A percentile compares a stretch with the other conserved stretches of the same genome.
Evolutionary conservation across 495 filamentous ascomycete species (phyloP).

Genomic region (Xylaria palmicola): DNA sequence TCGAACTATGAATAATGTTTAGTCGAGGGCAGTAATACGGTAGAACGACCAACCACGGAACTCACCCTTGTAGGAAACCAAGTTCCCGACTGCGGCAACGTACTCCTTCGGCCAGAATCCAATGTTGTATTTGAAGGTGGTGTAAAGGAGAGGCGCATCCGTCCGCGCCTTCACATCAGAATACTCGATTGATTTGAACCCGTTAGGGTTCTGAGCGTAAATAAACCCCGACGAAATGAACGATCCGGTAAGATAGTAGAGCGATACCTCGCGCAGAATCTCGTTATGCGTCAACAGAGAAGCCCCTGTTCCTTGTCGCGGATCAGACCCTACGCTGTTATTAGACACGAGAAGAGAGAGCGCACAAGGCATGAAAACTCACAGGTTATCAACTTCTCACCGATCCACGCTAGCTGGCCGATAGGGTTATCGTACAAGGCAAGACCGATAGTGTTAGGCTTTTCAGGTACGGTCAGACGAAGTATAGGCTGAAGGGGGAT

Average conservation of each 20-base stretch:
- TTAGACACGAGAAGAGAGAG: not conserved
- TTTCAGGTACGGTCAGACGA: constrained; percentile 3
- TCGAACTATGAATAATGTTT: constrained; percentile 15
- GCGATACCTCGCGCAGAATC: constrained; percentile 28
- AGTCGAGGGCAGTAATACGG: not conserved
- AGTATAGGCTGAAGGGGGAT: not conserved
- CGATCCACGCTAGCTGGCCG: constrained; percentile 38
- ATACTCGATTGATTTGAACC: constrained; percentile 7
- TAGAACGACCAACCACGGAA: not conserved
- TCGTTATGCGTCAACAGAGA: constrained; percentile 23
- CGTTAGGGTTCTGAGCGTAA: constrained; percentile 20
- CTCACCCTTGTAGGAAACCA: constrained; percentile 27
- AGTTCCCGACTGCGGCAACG: constrained; percentile 23
- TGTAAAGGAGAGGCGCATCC: constrained; percentile 21
- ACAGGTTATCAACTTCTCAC: constrained; percentile 36
- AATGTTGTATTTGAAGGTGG: constrained; percentile 22
- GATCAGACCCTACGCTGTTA: constrained; percentile 13
- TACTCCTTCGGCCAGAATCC: constrained; percentile 21
- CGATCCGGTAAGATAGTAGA: constrained; percentile 32
- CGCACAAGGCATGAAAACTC: not conserved
- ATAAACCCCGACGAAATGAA: constrained; percentile 23
- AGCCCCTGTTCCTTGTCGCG: constrained; percentile 14
- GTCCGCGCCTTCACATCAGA: constrained; percentile 8
- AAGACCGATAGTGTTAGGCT: constrained; percentile 40
- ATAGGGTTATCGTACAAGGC: constrained; percentile 40